Conservation (phyloP, 139 green algal genomes). For the Chlorella ohadii region DNA sequence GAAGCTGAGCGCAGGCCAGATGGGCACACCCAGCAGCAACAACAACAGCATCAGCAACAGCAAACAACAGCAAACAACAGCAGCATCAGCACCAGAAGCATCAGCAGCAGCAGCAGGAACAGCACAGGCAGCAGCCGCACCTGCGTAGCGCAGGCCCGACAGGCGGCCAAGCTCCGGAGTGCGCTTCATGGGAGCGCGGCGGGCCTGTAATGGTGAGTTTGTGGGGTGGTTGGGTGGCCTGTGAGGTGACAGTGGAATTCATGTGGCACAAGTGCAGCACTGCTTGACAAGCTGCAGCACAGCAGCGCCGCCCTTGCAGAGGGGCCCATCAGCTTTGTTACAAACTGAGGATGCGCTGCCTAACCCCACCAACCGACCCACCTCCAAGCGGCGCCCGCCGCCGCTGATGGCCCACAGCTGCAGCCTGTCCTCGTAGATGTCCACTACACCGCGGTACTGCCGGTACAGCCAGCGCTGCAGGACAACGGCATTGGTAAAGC, state of each 20-base stretch:
- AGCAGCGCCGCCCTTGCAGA: background rate
- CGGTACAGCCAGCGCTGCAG: constrained; percentile 18
- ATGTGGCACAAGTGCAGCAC: background rate
- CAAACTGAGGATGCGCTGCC: too few relatives aligned
- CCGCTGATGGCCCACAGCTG: background rate
- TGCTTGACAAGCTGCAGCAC: background rate
- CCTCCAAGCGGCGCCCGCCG: background rate
- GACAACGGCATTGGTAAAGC: constrained; percentile 56
- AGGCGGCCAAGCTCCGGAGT: constrained; percentile 1
- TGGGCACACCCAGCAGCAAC: too few relatives aligned
- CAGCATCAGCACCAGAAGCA: too few relatives aligned
- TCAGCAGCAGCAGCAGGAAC: background rate
- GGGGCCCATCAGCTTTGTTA: too few relatives aligned
- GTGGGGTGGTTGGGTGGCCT: too few relatives aligned
- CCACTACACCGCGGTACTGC: constrained; percentile 21
- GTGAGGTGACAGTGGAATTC: too few relatives aligned
- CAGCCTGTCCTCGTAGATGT: constrained; percentile 35
- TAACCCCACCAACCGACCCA: background rate
- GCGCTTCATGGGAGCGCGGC: constrained; percentile 2
- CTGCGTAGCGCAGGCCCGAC: constrained; percentile 18
- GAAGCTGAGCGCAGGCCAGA: too few relatives aligned
- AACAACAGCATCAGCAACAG: too few relatives aligned
- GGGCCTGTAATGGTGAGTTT: background rate
- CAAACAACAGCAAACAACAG: background rate
- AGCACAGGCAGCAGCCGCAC: background rate